Base-by-base conservation (phyloP, 176 grass and related monocot genomes). In the Secale cereale region DNA sequence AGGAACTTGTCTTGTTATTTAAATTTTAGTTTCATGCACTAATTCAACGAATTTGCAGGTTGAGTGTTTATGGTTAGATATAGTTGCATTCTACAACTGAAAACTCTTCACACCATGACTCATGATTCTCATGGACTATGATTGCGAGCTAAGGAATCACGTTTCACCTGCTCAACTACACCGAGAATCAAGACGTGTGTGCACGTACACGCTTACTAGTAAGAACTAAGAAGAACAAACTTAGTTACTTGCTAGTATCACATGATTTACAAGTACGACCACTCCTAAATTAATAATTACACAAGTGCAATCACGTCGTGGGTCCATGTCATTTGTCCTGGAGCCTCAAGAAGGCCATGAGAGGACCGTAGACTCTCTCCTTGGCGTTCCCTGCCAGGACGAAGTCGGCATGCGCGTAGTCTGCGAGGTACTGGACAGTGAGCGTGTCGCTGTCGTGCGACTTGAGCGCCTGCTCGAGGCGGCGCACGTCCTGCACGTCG, bases 371-470 rank as follows among this genome's bases (percentile, higher is more conserved):
- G 37, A 94, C 89, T 36, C 84, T 75, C 28, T 86, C 79, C 40
- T 63, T 68, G 0, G 92, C 89, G 27, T 88, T 87, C 11, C 68
- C 20, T 2, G 83, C 89, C 36, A 94, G 33, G 54, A 94, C 83
- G 30, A 91, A 94, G 59, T 94, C 92, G 20, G 79, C 86, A 26
- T 94, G 89, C 9, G 86, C 92, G 45, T 91, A 94, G 80, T 94
- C 83, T 0, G 85, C 61, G 17, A 91, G 60, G 83, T 84, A 94
- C 76, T 88, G 89, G 4, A 81, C 62, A 5, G 73, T 84, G 67
- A 91, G 76, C 80, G 84, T 86, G 72, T 86, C 83, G 7, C 15
- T 77, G 61, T 89, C n/a, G 37, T 91, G 92, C 25, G 35, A 41
- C 27, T 66, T 66, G 43, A 94, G 86, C 13, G 59, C 61, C 81